A percentile compares a stretch with the other conserved stretches of the same genome.
Conservation (phyloP, 805 yeast species). For the Tetrapisispora phaffii region DNA sequence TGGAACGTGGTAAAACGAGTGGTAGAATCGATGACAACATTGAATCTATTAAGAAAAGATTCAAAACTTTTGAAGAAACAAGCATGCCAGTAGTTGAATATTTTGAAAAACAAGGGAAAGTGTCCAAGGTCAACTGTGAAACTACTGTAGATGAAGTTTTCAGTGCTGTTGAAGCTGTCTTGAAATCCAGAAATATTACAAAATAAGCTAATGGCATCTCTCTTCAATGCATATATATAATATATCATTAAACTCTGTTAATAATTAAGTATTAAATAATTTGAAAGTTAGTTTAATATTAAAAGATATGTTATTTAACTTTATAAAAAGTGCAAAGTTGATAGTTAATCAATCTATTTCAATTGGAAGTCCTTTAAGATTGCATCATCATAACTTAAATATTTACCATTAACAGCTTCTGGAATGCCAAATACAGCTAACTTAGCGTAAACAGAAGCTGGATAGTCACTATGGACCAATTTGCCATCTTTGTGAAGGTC, state of each 20-base stretch:
- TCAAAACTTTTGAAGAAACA: constrained; percentile 75
- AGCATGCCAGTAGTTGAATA: constrained; percentile 90
- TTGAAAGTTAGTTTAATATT: background rate
- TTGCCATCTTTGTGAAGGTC: constrained; percentile 49
- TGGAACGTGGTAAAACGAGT: constrained; percentile 88
- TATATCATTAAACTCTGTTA: background rate
- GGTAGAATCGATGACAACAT: constrained; percentile 91
- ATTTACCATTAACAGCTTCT: constrained; percentile 51
- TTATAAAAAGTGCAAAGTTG: background rate
- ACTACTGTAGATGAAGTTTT: constrained; percentile 74
- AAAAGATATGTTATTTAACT: background rate
- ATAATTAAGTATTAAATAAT: too few relatives aligned
- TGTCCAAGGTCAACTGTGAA: constrained; percentile 70
- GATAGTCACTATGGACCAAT: constrained; percentile 58
- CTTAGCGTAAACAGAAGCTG: constrained; percentile 61
- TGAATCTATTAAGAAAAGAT: constrained; percentile 84
- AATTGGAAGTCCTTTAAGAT: background rate
- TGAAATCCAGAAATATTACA: constrained; percentile 7
- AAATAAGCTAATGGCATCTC: background rate
- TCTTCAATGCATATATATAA: too few relatives aligned
- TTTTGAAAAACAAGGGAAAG: constrained; percentile 62
- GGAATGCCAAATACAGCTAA: constrained; percentile 55
- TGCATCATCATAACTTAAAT: constrained; percentile 51
- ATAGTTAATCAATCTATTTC: background rate
- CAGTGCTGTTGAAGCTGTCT: constrained; percentile 42